A percentile compares a stretch with the other conserved stretches of the same genome.
Evolutionary conservation across 1,139 yeast genomes (phyloP).

Genomic region (Scheffersomyces quercinus): DNA sequence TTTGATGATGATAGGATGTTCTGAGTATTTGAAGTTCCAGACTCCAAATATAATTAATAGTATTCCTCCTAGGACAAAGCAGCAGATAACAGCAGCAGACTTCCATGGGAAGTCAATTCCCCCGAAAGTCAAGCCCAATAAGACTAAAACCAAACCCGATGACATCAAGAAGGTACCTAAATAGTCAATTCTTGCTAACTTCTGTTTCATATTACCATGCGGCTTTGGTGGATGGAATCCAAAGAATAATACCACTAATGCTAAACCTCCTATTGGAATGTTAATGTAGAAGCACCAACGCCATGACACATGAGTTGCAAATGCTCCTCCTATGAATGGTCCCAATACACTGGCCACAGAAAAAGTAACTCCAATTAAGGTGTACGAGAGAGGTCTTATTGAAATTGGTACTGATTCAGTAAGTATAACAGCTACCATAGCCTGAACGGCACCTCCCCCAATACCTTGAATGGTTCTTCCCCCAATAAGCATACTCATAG

Average conservation of each 20-base stretch:
- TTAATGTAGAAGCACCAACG: constrained; percentile 80
- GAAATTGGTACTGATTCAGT: constrained; percentile 63
- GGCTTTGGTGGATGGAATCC: constrained; percentile 55
- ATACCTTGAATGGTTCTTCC: constrained; percentile 72
- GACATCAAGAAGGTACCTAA: constrained; percentile 45
- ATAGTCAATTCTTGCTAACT: constrained; percentile 47
- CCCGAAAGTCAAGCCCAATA: constrained; percentile 56
- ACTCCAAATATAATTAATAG: constrained; percentile 37
- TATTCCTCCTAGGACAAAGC: constrained; percentile 57
- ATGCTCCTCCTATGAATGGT: constrained; percentile 70
- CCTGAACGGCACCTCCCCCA: constrained; percentile 72
- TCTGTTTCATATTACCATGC: constrained; percentile 37
- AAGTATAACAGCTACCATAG: constrained; percentile 57
- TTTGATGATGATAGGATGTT: constrained; percentile 47
- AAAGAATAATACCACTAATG: constrained; percentile 43
- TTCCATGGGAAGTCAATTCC: constrained; percentile 49
- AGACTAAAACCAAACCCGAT: constrained; percentile 42
- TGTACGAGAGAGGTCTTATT: constrained; percentile 54
- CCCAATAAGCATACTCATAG: constrained; percentile 63
- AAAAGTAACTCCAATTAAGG: constrained; percentile 52
- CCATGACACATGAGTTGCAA: constrained; percentile 64
- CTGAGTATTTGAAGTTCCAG: constrained; percentile 51
- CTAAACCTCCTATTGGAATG: constrained; percentile 65
- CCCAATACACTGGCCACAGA: constrained; percentile 60
- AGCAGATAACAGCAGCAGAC: constrained; percentile 55